These are phyloP conservation scores for Pichia paraexigua DNA, from an alignment of 805 yeast species.

Conservation along the genomic window DNA sequence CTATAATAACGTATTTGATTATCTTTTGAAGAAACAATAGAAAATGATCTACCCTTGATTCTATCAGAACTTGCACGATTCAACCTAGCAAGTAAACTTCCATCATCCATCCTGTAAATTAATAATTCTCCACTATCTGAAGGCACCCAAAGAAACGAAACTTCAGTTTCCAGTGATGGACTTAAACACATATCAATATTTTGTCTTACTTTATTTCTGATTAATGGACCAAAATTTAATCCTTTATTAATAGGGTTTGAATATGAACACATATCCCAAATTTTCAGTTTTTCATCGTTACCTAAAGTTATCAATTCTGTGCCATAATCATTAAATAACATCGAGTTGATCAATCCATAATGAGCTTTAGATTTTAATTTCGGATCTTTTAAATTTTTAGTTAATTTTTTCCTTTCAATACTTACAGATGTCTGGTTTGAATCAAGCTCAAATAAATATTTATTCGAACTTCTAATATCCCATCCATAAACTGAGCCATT, in stretches of 20 bases:
- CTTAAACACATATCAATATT: conserved; percentile 48
- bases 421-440: conserved; percentile 25
- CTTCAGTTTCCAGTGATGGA: conserved; percentile 43
- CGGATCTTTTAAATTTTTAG: neutral
- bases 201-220: conserved; percentile 57
- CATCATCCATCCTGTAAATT: conserved; percentile 50
- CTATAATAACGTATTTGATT: conserved; percentile 41
- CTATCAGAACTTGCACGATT: conserved; percentile 29
- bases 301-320: conserved; percentile 58
- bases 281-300: conserved; percentile 68
- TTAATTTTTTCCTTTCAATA: conserved; percentile 3
- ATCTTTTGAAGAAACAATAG: conserved; percentile 42
- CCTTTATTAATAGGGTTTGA: conserved; percentile 44
- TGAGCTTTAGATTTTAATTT: conserved; percentile 51
- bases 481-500: conserved; percentile 77
- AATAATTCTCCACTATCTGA: conserved; percentile 69
- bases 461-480: conserved; percentile 70
- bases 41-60: conserved; percentile 39
- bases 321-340: conserved; percentile 68
- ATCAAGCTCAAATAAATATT: conserved; percentile 59
- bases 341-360: conserved; percentile 68
- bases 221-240: conserved; percentile 70
- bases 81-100: conserved; percentile 54
- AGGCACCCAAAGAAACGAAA: conserved; percentile 58
- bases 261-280: conserved; percentile 64